Evolutionary conservation across 2,329 filamentous ascomycete species (phyloP), one percentile per base, ranked within the genome.

Genomic region (Neopestalotiopsis sp.): DNA sequence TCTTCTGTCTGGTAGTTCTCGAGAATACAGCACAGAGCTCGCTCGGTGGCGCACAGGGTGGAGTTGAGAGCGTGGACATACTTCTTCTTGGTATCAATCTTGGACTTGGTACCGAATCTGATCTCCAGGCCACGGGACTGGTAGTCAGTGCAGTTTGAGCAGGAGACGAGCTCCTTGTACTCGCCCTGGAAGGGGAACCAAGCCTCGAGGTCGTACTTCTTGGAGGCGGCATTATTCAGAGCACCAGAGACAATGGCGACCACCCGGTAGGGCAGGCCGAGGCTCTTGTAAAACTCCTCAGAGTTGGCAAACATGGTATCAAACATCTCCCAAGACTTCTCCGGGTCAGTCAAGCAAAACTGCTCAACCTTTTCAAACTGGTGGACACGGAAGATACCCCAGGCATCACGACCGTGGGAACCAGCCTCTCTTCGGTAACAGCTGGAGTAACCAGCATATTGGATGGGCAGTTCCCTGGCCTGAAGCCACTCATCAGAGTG

Each of bases 121-220:
- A 99, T 97, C 81, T 98, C 95, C 13, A 99, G 88, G 74, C 94
- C 95, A 1, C 96, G 89, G 30, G 94, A 94, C 85, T 99, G 96
- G 85, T 98, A 98, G 80, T 98, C 95, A 59, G 94, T 97, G 86
- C 96, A 99, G 84, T 99, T 99, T 71, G 94, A 97, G 88, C 95
- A 97, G 24, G 94, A 97, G 65, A 98, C 96, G 34, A 99, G 89
- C 84, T 98, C 96, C 84, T 98, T 98, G 88, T 98, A 99, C 82
- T 98, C 96, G 76, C 92, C 92, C 81, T 98, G 95, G 53, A 59
- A 67, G 32, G 94, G 94, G 81, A 97, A 97, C 94, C 94, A 97
- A 2, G 96, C 95, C 81, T 99, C 96, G 28, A 99, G 87, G 78
- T 99, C 96, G 79, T 92, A 95, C 83, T 99, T 99, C 88, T 97